Evolutionary conservation across 139 green algal genomes (phyloP), one percentile per base, ranked within the genome.

Genomic region (Chlorella sorokiniana): DNA sequence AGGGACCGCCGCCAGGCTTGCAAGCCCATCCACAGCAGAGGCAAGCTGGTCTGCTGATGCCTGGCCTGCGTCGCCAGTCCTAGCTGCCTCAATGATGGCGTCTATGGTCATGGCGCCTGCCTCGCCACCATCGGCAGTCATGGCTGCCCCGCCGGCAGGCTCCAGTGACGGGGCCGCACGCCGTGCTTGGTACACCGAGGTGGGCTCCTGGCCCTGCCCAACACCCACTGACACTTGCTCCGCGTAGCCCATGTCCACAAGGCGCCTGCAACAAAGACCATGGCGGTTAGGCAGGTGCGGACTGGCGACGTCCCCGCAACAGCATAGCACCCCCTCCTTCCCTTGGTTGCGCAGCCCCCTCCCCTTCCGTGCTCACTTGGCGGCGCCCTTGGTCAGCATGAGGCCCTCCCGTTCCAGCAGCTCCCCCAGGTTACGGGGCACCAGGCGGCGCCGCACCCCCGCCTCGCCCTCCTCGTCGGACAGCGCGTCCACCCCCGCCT

Each of bases 381-480:
- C 51, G 31, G 59, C 75, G 59, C 75, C 71, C 59, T 70, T 81
- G 56, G 75, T 72, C 20, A 81, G 62, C 40, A 70, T 71, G 18
- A 81, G 31, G 27, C 62, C 75, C 59, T 59, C 27, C 7, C 75
- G 75, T 31, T 61, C 42, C 59, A 81, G 59, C 75, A 81, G 59
- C 56, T 71, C 40, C 29, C 59, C 27, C n/a, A 81, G 73, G 54
- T 77, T 79, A 35, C 73, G 59, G 3, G 54, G 73, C 27, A 33
- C 2, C 20, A 38, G 37, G 25, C 25, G 51, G 48, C 18, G 16
- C 9, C 51, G 29, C 52, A 16, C 11, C 45, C 27, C n/a, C n/a
- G 20, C 42, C 42, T 62, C 69, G 27, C 63, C 70, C 44, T 67
- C 51, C 18, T 70, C 75, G 14, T 70, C 75, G 0, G 7, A 16